phyloP scores from a whole-genome alignment of 1,284 basidiomycete genomes.

The Schizophyllum amplum region DNA sequence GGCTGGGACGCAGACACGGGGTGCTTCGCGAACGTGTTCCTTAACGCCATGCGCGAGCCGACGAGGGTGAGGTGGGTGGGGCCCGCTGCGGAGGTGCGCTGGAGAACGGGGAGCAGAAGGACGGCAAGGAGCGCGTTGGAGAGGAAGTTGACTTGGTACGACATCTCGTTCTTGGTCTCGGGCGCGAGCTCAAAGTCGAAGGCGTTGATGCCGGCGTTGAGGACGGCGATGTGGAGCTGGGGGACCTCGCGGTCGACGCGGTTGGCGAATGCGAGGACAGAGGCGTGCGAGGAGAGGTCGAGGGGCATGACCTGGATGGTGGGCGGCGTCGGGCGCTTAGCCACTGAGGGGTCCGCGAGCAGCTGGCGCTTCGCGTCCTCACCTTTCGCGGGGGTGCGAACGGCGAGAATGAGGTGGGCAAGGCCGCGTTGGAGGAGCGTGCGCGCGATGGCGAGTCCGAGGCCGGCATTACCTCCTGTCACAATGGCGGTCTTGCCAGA shows the following conservation, averaged over 20 bases:
- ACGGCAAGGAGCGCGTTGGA: constrained; percentile 12
- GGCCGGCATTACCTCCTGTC: constrained; percentile 13
- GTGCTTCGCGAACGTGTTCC: constrained; percentile 1
- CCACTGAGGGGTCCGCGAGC: constrained; percentile 12
- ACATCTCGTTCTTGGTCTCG: constrained; percentile 7
- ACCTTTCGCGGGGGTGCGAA: constrained; percentile 8
- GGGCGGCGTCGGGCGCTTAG: constrained; percentile 2
- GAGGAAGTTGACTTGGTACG: constrained; percentile 14
- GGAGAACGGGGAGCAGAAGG: constrained; percentile 15
- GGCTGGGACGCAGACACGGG: constrained; percentile 9
- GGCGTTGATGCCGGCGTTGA: constrained; percentile 12
- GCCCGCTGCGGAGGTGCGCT: not conserved
- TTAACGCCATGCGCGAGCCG: constrained; percentile 8
- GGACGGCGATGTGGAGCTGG: constrained; percentile 22
- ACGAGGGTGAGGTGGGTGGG: constrained; percentile 11
- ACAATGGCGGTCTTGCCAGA: constrained; percentile 13
- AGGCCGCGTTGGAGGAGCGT: constrained; percentile 12
- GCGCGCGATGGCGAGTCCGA: constrained; percentile 11
- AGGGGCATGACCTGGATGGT: constrained; percentile 30
- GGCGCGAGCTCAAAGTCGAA: constrained; percentile 8
- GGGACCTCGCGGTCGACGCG: constrained; percentile 24
- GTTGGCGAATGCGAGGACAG: constrained; percentile 41
- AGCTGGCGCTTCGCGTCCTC: constrained; percentile 8
- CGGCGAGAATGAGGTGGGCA: constrained; percentile 14
- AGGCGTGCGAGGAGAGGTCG: constrained; percentile 31